Base-by-base conservation (phyloP, 371 early-diverging fungal species). In the Rhizopus arrhizus region DNA sequence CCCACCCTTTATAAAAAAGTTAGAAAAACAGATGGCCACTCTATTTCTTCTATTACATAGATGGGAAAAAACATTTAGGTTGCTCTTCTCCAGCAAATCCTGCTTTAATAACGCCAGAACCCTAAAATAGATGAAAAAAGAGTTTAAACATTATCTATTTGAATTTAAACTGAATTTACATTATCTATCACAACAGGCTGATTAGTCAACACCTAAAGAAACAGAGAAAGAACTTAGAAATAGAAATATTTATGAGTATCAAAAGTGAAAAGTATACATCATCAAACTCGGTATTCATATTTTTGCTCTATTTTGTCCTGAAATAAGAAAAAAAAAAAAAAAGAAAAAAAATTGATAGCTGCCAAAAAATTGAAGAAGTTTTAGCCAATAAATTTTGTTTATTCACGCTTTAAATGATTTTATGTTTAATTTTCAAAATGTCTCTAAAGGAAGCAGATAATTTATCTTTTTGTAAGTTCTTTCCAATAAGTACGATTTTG, bases 11-110 rank as follows among this genome's bases (percentile, higher is more conserved):
- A 43, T 11, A 12, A 33, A 33, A 33, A 34, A 13, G 33, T 55
- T 34, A 58, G 38, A 35, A 15, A 15, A 48, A 46, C 6, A 45
- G 15, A 36, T 32, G 51, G 13, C 38, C 28, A n/a, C 42, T 43
- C 15, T 43, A 13, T 13, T 11, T 43, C n/a, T 43, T 13, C 29
- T 22, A 53, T 68, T 81, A 91, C 93, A 79, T 84, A 53, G 95
- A 92, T 7, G 96, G 92, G 67, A 98, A 94, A 70, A 89, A 94
- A 62, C 91, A 89, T 59, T 94, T 93, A 42, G 98, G 98, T 58
- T 87, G 87, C 58, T 96, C 96, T 62, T 95, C 96, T 49, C 98
- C 98, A 15, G 98, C 96, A 79, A 98, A 97, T 40, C 98, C 98
- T 52, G 96, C 95, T 74, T 98, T 98, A 73, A 95, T 94, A 64